Evolutionary conservation across 805 yeast species (phyloP).

Genomic region (Candida suzukii): DNA sequence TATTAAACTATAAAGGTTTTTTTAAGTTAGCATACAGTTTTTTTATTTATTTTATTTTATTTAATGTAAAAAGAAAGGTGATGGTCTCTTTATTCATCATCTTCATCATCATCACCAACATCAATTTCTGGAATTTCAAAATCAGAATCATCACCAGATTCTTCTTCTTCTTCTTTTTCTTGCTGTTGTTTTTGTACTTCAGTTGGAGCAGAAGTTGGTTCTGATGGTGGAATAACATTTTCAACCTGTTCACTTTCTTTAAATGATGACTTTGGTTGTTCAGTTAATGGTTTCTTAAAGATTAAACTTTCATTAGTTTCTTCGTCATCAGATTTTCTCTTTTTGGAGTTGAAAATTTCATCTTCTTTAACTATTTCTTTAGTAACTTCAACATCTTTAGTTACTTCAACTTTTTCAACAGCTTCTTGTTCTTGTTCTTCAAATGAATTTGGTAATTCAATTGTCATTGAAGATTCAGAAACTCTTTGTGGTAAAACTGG

Average conservation of each 20-base stretch:
- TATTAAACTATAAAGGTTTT: no score
- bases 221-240: conserved; percentile 1
- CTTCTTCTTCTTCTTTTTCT: conserved; percentile 6
- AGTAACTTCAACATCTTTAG: not conserved
- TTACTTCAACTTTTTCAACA: conserved; percentile 6
- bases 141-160: conserved; percentile 24
- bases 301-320: conserved; percentile 9
- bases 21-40: no score
- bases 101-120: conserved; percentile 15
- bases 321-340: conserved; percentile 7
- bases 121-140: conserved; percentile 31
- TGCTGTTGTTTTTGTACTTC: conserved; percentile 2
- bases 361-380: not conserved
- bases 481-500: conserved; percentile 35
- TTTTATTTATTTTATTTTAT: no score
- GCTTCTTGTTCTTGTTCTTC: conserved; percentile 5
- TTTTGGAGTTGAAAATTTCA: conserved; percentile 3
- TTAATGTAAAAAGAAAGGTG: no score
- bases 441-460: no score
- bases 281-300: conserved; percentile 7
- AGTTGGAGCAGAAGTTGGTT: not conserved
- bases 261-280: not conserved
- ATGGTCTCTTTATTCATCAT: not conserved
- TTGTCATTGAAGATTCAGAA: not conserved
- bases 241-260: conserved; percentile 5